A percentile compares a stretch with the other conserved stretches of the same genome.
These are phyloP conservation scores for Candida cerambycidarum DNA, from an alignment of 805 yeast species.

Conservation along the genomic window DNA sequence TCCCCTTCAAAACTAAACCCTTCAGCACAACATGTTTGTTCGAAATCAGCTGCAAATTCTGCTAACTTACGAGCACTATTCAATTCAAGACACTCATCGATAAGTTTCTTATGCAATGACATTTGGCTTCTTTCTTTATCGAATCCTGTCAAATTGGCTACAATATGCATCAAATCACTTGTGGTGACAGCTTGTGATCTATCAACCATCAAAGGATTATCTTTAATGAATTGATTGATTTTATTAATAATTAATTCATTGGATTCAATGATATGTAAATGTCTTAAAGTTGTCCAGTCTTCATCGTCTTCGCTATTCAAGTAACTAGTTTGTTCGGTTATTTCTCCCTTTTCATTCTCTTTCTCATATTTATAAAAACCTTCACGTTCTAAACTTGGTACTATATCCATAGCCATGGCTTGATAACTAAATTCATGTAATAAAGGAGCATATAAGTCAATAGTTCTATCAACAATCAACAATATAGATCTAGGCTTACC, in stretches of 20 bases:
- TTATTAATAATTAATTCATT: slow-evolving; percentile 58
- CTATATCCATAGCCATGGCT: slow-evolving; percentile 84
- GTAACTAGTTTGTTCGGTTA: slow-evolving; percentile 28
- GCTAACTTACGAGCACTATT: slow-evolving; percentile 61
- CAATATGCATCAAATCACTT: slow-evolving; percentile 71
- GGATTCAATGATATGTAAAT: slow-evolving; percentile 73
- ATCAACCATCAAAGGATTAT: slow-evolving; percentile 75
- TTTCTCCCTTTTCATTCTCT: slow-evolving; percentile 51
- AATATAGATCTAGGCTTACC: slow-evolving; percentile 69
- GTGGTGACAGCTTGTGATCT: slow-evolving; percentile 62
- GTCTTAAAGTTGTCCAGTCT: slow-evolving; percentile 71
- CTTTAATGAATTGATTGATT: slow-evolving; percentile 63
- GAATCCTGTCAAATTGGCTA: slow-evolving; percentile 66
- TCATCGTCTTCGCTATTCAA: slow-evolving; percentile 65
- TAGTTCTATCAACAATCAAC: slow-evolving; percentile 76
- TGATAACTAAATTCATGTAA: slow-evolving; percentile 90
- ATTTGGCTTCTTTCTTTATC: slow-evolving; percentile 64
- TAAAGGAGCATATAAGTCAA: slow-evolving; percentile 81
- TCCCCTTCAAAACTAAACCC: slow-evolving; percentile 71
- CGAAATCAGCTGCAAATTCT: slow-evolving; percentile 74
- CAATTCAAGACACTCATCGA: slow-evolving; percentile 62
- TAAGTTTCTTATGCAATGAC: slow-evolving; percentile 57
- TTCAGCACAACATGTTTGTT: slow-evolving; percentile 75
- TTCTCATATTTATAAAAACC: slow-evolving; percentile 51
- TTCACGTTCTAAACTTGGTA: slow-evolving; percentile 42